These are phyloP conservation scores for Trichoderma citrinoviride DNA, from an alignment of 2,329 filamentous ascomycete genomes.

Conservation along the genomic window DNA sequence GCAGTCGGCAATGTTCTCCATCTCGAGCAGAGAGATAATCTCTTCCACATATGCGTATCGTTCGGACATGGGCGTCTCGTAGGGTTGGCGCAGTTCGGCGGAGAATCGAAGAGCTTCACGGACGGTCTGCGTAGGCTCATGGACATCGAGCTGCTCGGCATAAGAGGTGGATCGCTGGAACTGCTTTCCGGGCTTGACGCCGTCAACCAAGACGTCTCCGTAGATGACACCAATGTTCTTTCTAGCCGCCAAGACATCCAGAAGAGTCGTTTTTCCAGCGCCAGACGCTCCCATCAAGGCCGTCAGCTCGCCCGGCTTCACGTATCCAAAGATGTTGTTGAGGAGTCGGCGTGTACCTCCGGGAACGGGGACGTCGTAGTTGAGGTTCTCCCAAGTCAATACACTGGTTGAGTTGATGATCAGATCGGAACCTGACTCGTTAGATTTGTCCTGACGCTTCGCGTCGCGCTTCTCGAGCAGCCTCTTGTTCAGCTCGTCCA, in stretches of 20 bases:
- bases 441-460: slow-evolving; percentile 47
- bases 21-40: slow-evolving; percentile 57
- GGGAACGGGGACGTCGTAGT: slow-evolving; percentile 67
- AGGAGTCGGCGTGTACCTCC: slow-evolving; percentile 56
- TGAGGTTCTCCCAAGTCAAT: slow-evolving; percentile 85
- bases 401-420: slow-evolving; percentile 60
- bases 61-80: slow-evolving; percentile 51
- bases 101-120: slow-evolving; percentile 63
- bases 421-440: slow-evolving; percentile 49
- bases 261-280: slow-evolving; percentile 82
- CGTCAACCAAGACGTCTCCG: slow-evolving; percentile 58
- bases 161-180: slow-evolving; percentile 63
- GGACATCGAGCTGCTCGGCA: slow-evolving; percentile 61
- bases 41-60: slow-evolving; percentile 61
- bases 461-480: slow-evolving; percentile 58
- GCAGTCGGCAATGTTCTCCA: slow-evolving; percentile 58
- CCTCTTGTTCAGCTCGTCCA: slow-evolving; percentile 62
- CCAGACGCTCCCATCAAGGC: slow-evolving; percentile 80
- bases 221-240: slow-evolving; percentile 61
- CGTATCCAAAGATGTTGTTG: slow-evolving; percentile 61
- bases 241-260: slow-evolving; percentile 68
- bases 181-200: slow-evolving; percentile 53
- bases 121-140: slow-evolving; percentile 61
- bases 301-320: slow-evolving; percentile 73
- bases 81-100: slow-evolving; percentile 58